Evolutionary conservation across 208 protist species (phyloP).

Genomic region (Wallacemonas rigidus): DNA sequence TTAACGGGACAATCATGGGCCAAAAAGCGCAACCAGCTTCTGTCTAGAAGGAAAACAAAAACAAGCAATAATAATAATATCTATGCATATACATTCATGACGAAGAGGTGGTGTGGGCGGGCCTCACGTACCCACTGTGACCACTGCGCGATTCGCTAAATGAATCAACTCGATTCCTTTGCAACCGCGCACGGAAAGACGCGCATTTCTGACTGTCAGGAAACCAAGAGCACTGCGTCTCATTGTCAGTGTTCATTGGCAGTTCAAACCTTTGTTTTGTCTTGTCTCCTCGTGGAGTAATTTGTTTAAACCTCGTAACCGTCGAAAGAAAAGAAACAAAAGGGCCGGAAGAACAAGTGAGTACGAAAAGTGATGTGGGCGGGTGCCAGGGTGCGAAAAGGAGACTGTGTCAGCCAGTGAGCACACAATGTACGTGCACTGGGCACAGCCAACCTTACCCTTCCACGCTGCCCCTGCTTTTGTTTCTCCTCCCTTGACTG

Average conservation of each 20-base stretch:
- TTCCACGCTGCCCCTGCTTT: no score
- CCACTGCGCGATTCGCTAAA: conserved; percentile 1
- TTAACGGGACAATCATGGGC: conserved; percentile 14
- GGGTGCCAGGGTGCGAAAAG: not conserved
- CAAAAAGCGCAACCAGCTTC: not conserved
- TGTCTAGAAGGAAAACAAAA: conserved; percentile 4
- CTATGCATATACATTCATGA: not conserved
- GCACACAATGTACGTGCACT: no score
- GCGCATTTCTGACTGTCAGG: no score
- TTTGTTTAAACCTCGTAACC: not conserved
- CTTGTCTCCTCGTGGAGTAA: not conserved
- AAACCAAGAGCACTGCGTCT: no score
- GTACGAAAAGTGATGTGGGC: not conserved
- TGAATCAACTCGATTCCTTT: not conserved
- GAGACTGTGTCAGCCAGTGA: not conserved
- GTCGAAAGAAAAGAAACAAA: not conserved
- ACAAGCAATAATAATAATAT: conserved; percentile 13
- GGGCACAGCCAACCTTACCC: no score
- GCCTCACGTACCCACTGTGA: not conserved
- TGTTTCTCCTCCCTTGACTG: no score
- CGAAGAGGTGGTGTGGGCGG: not conserved
- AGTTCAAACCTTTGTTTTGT: not conserved
- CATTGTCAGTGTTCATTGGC: no score
- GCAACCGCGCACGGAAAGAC: not conserved
- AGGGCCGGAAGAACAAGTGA: no score